A percentile compares a stretch with the other conserved stretches of the same genome.
phyloP scores from a whole-genome alignment of 1,139 yeast species.

The Saccharomyces uvarum region DNA sequence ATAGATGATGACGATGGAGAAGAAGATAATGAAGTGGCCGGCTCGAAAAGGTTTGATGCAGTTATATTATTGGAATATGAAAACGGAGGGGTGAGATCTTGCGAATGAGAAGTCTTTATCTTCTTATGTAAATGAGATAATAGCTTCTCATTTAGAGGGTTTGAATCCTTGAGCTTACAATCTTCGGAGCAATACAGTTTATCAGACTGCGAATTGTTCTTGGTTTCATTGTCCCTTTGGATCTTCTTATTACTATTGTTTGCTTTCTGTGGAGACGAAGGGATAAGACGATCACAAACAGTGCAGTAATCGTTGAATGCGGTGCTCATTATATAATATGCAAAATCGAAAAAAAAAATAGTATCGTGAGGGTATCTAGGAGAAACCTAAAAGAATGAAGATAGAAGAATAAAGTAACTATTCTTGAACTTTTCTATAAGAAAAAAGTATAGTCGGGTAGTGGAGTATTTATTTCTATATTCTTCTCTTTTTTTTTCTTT shows the following conservation, averaged over 20 bases:
- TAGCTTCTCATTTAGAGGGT: neutral
- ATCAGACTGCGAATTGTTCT: conserved; percentile 17
- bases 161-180: conserved; percentile 43
- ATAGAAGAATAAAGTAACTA: neutral
- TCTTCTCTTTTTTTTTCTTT: neutral
- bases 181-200: conserved; percentile 52
- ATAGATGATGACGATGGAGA: neutral
- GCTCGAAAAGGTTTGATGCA: neutral
- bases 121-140: conserved; percentile 1
- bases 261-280: neutral
- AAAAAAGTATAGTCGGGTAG: neutral
- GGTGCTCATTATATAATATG: conserved; percentile 27
- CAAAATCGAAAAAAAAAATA: neutral
- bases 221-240: neutral
- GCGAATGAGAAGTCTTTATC: conserved; percentile 5
- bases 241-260: neutral
- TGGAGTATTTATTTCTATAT: neutral
- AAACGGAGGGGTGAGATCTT: neutral
- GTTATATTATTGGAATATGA: neutral
- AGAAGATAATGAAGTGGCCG: neutral
- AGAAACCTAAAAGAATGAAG: neutral
- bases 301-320: conserved; percentile 61
- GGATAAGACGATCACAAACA: conserved; percentile 52
- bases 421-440: neutral
- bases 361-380: neutral